Base-by-base conservation (phyloP, 2,329 filamentous ascomycete genomes). In the Aureobasidium mangrovei region DNA sequence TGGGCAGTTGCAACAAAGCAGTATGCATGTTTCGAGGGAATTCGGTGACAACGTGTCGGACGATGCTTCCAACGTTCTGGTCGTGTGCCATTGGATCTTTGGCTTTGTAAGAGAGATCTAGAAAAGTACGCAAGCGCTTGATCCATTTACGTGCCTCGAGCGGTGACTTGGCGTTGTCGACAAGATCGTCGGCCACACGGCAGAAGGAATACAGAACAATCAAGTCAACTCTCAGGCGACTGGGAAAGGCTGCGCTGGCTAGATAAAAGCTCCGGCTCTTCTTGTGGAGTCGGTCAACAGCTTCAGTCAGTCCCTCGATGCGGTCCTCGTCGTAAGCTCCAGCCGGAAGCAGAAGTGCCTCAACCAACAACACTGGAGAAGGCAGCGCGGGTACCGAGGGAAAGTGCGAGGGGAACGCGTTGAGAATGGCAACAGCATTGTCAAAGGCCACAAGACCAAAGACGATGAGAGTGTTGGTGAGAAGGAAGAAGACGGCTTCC, bases 261-360 rank as follows among this genome's bases (percentile, higher is more conserved):
- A 89, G 71, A 60, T 86, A 87, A 65, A 89, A 88, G 61, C 84
- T 88, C 45, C 84, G 77, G 60, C 84, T 88, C 63, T 88, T 88
- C 53, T 72, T 74, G 47, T 75, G 70, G 6, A 88, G 69, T 5
- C 80, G 76, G 0, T 62, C 60, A 0, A 84, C 77, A 0, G 83
- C 82, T 58, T 85, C 78, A 31, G 74, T 68, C 5, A 88, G 71
- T 0, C 81, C 83, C 2, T 67, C 59, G 10, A 87, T 73, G 4
- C 82, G 77, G 10, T 73, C 69, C 47, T 77, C 73, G 55, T 86
- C 78, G 60, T 84, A 85, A 10, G 69, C 67, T 0, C 67, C 67
- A 2, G 73, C 70, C 1, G 78, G 68, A 1, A 69, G 61, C 3
- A 78, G 65, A 5, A 85, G 66, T 0, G 80, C 81, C 53, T 70